Base-by-base conservation (phyloP, 2,329 filamentous ascomycete species). In the Tothia fuscella region DNA sequence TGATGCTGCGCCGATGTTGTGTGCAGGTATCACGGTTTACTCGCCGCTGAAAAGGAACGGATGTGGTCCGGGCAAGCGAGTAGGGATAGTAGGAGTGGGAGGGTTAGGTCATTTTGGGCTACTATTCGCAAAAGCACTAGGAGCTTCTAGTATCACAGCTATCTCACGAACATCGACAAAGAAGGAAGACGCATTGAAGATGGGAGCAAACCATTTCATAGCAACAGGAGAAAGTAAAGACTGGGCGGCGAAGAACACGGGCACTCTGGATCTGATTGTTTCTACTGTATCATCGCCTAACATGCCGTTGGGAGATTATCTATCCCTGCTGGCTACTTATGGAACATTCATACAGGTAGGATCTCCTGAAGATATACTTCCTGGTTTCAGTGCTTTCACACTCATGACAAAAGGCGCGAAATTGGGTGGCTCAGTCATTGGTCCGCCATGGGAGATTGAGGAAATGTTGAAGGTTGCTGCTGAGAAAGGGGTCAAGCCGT, bases 11-110 rank as follows among this genome's bases (percentile, higher is more conserved):
- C 82, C 83, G 1, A 76, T 91, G 65, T 68, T 89, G 22, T 89
- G 84, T 54, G 84, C 77, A 2, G 84, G 85, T 1, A 70, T 89
- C 41, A 91, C 84, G 0, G 72, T 80, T 0, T 91, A 74, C 55
- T 72, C 72, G 4, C 83, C 84, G 0, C 60, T 91, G 13, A 70
- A 71, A 38, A 70, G 78, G 21, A 76, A 81, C 26, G 75, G 74
- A 1, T 70, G 75, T 25, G 82, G 82, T 0, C 75, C 77, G 0
- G 80, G 80, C 4, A 81, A 80, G 58, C 66, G 62, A 2, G 78
- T 86, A 1, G 81, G 74, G 1, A 69, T 86, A 41, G 62, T 82
- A 14, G 80, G 80, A 21, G 68, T 84, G 10, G 82, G 82, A 5
- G 82, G 82, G 0, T 61, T 87, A 0, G 82, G 82, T 0, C 82